phyloP scores from a whole-genome alignment of 768 basidiomycete genomes.

The Galerina sulciceps region DNA sequence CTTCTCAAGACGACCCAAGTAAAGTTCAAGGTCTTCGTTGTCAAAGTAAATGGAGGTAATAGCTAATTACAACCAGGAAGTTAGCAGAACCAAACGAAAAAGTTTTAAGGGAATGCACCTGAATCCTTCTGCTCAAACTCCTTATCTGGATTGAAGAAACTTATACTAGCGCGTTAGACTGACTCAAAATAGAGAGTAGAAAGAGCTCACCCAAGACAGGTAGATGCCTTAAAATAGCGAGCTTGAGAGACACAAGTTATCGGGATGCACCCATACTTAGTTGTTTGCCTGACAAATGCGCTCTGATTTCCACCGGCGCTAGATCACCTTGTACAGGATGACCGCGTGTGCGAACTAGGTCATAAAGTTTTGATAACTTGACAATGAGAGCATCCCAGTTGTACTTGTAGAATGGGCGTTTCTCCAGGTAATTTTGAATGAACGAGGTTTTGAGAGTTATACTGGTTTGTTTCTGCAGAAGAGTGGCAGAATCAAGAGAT shows the following conservation, averaged over 20 bases:
- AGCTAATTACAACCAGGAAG: constrained; percentile 46
- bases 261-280: constrained; percentile 99
- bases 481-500: neutral
- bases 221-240: constrained; percentile 89
- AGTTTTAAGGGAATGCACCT: constrained; percentile 40
- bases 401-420: constrained; percentile 95
- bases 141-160: constrained; percentile 95
- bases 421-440: constrained; percentile 89
- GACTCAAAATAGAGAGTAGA: neutral
- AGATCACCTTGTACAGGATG: constrained; percentile 94
- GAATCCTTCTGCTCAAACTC: constrained; percentile 87
- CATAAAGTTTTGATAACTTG: constrained; percentile 92
- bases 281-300: constrained; percentile 97
- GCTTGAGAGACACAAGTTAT: constrained; percentile 92
- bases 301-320: constrained; percentile 95
- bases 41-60: constrained; percentile 99
- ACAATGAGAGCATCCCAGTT: constrained; percentile 97
- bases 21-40: constrained; percentile 93
- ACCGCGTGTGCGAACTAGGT: constrained; percentile 93
- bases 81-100: neutral
- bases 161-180: constrained; percentile 27
- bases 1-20: constrained; percentile 96
- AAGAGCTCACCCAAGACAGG: constrained; percentile 81
- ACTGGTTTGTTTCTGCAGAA: constrained; percentile 86
- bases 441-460: constrained; percentile 84